phyloP scores from a whole-genome alignment of 139 green algal species.

The Haematococcus lacustris region DNA sequence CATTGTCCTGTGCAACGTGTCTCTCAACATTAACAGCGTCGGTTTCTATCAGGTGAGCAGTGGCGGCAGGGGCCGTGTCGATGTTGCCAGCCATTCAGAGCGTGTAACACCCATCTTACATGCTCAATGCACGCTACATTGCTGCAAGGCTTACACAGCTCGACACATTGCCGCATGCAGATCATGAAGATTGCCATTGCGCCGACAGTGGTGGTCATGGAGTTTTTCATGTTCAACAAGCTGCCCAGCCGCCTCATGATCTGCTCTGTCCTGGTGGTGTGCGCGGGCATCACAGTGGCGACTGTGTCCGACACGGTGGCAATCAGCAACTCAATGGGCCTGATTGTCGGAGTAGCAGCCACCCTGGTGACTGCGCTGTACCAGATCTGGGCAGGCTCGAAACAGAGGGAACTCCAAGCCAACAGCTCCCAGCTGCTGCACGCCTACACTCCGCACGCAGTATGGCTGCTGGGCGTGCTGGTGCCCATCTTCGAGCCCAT shows the following conservation, averaged over 20 bases:
- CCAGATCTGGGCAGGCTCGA: slow-evolving; percentile 41
- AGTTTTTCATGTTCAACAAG: slow-evolving; percentile 50
- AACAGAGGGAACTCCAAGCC: slow-evolving; percentile 44
- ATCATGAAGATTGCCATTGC: slow-evolving; percentile 81
- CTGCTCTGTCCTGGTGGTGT: slow-evolving; percentile 61
- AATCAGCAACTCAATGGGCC: slow-evolving; percentile 43
- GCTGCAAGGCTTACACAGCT: too few relatives aligned
- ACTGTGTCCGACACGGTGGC: slow-evolving; percentile 68
- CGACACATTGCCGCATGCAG: too few relatives aligned
- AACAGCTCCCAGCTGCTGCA: slow-evolving; percentile 50
- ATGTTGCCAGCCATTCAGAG: too few relatives aligned
- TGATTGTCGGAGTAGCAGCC: slow-evolving; percentile 49
- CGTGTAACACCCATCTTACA: too few relatives aligned
- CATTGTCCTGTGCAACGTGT: slow-evolving; percentile 83
- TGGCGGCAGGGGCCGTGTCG: too few relatives aligned
- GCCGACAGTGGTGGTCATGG: slow-evolving; percentile 65
- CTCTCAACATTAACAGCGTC: slow-evolving; percentile 76
- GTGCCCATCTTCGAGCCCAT: slow-evolving; percentile 42
- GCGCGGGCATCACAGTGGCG: slow-evolving; percentile 63
- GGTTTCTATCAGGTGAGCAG: slow-evolving; percentile 44
- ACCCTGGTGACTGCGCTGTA: slow-evolving; percentile 67
- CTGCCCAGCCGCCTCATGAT: slow-evolving; percentile 24
- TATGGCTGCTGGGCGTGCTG: slow-evolving; percentile 44
- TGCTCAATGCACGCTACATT: too few relatives aligned
- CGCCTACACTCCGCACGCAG: slow-evolving; percentile 12